Evolutionary conservation across 2,329 filamentous ascomycete species (phyloP).

Genomic region (Emergomyces orientalis): DNA sequence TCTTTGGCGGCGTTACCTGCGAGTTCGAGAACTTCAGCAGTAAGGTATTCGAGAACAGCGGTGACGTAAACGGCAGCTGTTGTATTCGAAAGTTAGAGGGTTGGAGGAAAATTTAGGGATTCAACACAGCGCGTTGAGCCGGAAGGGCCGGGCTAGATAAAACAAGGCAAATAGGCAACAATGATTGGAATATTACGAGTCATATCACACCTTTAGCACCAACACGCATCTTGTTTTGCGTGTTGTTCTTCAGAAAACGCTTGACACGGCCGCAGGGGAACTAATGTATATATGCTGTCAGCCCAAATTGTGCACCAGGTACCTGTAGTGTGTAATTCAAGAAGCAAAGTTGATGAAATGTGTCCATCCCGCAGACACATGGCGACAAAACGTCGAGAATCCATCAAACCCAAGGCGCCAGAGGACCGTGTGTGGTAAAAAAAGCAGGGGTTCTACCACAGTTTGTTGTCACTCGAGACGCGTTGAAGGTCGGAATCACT

Average conservation of each 20-base stretch:
- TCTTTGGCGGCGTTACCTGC: conserved; percentile 99
- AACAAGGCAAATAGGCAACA: neutral
- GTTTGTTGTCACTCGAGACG: conserved; percentile 3
- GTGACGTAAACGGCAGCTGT: conserved; percentile 91
- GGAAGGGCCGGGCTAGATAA: neutral
- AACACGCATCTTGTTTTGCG: conserved; percentile 99
- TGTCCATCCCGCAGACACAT: conserved; percentile 3
- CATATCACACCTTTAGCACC: conserved; percentile 63
- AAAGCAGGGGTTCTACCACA: neutral
- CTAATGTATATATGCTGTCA: conserved; percentile 43
- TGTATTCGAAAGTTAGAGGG: neutral
- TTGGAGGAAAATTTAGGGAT: neutral
- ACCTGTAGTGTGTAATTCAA: conserved; percentile 5
- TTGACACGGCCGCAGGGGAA: conserved; percentile 99
- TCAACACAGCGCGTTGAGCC: neutral
- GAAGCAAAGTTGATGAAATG: neutral
- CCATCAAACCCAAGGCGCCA: neutral
- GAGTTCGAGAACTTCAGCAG: conserved; percentile 93
- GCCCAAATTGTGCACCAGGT: conserved; percentile 13
- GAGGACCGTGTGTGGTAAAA: neutral
- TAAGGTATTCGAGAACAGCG: conserved; percentile 94
- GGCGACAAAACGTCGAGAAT: neutral
- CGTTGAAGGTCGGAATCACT: conserved; percentile 4
- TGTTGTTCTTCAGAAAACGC: conserved; percentile 98
- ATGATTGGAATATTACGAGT: neutral